Conservation (phyloP, 2,329 filamentous ascomycete species). For the Paracamarosporium sp. region DNA sequence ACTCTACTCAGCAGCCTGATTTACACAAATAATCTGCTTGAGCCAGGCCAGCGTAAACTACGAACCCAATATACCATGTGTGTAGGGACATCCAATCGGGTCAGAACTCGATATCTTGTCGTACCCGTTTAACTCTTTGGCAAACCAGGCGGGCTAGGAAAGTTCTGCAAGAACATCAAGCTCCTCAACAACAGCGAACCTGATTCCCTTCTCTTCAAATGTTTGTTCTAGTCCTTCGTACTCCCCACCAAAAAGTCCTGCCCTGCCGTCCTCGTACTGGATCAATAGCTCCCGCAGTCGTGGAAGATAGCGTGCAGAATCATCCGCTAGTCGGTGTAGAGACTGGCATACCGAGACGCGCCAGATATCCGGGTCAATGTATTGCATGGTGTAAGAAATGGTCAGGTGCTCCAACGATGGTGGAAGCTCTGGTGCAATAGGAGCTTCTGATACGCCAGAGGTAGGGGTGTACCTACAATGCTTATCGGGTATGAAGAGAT, state of each 20-base stretch:
- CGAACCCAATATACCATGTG: too few relatives aligned
- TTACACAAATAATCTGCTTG: too few relatives aligned
- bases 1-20: too few relatives aligned
- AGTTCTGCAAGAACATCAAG: not conserved
- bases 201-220: not conserved
- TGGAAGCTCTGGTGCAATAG: not conserved
- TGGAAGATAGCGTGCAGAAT: constrained; percentile 2
- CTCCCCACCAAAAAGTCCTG: not conserved
- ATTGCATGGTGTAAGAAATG: not conserved
- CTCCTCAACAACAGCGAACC: not conserved
- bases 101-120: too few relatives aligned
- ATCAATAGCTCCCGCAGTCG: not conserved
- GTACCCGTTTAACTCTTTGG: too few relatives aligned
- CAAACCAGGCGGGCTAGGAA: too few relatives aligned
- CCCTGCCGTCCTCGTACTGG: not conserved
- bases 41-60: too few relatives aligned
- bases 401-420: constrained; percentile 7
- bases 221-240: not conserved
- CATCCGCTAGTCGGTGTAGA: not conserved
- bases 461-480: not conserved
- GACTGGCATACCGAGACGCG: not conserved
- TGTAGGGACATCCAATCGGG: too few relatives aligned
- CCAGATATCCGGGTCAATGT: not conserved
- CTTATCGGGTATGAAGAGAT: constrained; percentile 3
- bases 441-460: not conserved